phyloP scores from a whole-genome alignment of 2,329 filamentous ascomycete genomes.

The Juglanconis oblonga region DNA sequence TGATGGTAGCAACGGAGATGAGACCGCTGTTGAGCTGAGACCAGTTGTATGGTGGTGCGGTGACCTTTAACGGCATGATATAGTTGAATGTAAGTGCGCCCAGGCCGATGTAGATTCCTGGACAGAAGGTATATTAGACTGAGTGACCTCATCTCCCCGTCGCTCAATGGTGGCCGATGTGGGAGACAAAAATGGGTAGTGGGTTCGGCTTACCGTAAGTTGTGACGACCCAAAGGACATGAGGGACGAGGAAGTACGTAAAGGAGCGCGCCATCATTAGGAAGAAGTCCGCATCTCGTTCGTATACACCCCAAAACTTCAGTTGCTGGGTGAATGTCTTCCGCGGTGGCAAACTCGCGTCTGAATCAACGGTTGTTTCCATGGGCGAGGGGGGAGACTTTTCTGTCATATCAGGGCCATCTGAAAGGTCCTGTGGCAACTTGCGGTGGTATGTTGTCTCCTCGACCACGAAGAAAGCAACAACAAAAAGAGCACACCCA shows the following conservation, averaged over 20 bases:
- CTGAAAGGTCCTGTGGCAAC: conserved; percentile 3
- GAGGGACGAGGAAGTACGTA: conserved; percentile 45
- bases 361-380: background rate
- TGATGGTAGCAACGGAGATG: conserved; percentile 38
- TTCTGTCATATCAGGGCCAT: conserved; percentile 12
- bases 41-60: conserved; percentile 44
- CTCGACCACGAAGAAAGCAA: conserved; percentile 32
- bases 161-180: background rate
- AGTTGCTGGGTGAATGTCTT: conserved; percentile 40
- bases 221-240: conserved; percentile 47
- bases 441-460: conserved; percentile 30
- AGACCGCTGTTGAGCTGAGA: conserved; percentile 41
- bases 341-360: conserved; percentile 29
- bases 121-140: background rate
- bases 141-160: background rate
- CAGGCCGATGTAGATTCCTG: conserved; percentile 44
- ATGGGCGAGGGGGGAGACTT: conserved; percentile 1
- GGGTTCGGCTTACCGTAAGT: conserved; percentile 34
- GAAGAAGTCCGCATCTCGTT: conserved; percentile 42
- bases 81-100: conserved; percentile 48
- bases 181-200: background rate
- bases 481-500: conserved; percentile 25
- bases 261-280: conserved; percentile 43
- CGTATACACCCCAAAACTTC: conserved; percentile 40
- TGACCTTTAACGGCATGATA: conserved; percentile 46